Percentiles rank a stretch among this genome's conserved stretches.
Evolutionary conservation across 2,329 filamentous ascomycete species (phyloP).

Genomic region (Neonectria neomacrospora): DNA sequence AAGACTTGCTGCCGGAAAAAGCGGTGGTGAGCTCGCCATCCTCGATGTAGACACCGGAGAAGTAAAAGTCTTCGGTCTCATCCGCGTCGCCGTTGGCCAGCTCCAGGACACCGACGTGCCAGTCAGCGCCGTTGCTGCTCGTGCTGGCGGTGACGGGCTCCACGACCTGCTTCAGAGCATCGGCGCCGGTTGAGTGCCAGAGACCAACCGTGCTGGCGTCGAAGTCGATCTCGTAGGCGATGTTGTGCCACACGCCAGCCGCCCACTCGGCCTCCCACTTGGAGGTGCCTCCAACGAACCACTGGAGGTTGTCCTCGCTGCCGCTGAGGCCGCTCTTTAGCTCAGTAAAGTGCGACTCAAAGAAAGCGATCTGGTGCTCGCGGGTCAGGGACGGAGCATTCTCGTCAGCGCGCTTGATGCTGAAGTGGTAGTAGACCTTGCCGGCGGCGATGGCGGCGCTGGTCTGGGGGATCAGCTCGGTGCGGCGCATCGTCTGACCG

Average conservation of each 20-base stretch:
- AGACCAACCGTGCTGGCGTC: conserved; percentile 69
- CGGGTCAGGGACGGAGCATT: conserved; percentile 71
- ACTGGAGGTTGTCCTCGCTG: conserved; percentile 66
- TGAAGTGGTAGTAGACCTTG: conserved; percentile 79
- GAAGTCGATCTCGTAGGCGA: conserved; percentile 80
- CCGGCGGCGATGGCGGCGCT: conserved; percentile 72
- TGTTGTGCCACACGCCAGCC: conserved; percentile 77
- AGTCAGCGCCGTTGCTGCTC: conserved; percentile 75
- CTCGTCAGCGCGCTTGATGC: conserved; percentile 66
- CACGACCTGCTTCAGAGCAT: conserved; percentile 67
- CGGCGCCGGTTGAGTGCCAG: conserved; percentile 75
- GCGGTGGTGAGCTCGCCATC: conserved; percentile 47
- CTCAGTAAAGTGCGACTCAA: conserved; percentile 80
- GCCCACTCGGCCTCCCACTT: conserved; percentile 72
- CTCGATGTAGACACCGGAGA: conserved; percentile 78
- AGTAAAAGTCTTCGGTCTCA: conserved; percentile 73
- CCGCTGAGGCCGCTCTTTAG: conserved; percentile 69
- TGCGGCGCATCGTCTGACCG: conserved; percentile 77
- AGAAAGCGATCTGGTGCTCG: conserved; percentile 74
- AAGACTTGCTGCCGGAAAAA: conserved; percentile 4
- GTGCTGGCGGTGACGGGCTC: conserved; percentile 69
- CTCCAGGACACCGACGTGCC: conserved; percentile 77
- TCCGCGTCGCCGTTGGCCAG: conserved; percentile 68
- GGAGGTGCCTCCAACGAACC: conserved; percentile 69
- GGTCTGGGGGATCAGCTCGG: conserved; percentile 79